Evolutionary conservation across 345 rosid genomes (phyloP), one percentile per base, ranked within the genome.

Genomic region (Eucalyptus erythrocorys): DNA sequence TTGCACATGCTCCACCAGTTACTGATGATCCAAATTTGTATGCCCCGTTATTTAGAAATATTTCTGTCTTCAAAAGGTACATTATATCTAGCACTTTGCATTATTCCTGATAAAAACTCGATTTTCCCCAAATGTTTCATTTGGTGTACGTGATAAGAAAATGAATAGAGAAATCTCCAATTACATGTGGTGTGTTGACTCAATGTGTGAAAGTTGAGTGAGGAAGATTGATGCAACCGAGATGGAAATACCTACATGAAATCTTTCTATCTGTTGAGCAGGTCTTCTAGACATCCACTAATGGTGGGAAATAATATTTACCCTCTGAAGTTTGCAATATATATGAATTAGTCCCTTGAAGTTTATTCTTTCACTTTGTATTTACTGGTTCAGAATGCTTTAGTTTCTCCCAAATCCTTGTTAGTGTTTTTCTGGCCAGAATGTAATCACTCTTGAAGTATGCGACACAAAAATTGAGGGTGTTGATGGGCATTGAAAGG

Each of bases 21-120:
- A 79, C 89, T 3, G 92, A 95, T 59, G 94, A 95, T 87, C 89
- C 95, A 19, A 93, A 94, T 89, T 90, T 97, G 40, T 89, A 90
- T 89, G 93, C 94, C 48, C 95, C 96, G 1, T 34, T 95, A 84
- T 97, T 96, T 88, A 92, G 89, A 16, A 95, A 97, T 89, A 51
- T 97, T 91, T 95, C 99, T 21, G 88, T 91, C 91, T 97, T 95
- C 93, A 92, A 90, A 92, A 94, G 98, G 99, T 95, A 94, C 30
- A 47, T 40, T 40, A 30, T 71, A 19, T 71, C 45, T 76, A 40
- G 24, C 47, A 21, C 47, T 37, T 40, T 76, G 84, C 84, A 76
- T 21, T 37, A 76, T 42, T 76, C 84, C 47, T 76, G 42, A 76
- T 5, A 22, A 76, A 76, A 76, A 76, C 47, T 40, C 7, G 8